Evolutionary conservation across 2,329 filamentous ascomycete species (phyloP), one percentile per base, ranked within the genome.

Genomic region (Aureobasidium sp.): DNA sequence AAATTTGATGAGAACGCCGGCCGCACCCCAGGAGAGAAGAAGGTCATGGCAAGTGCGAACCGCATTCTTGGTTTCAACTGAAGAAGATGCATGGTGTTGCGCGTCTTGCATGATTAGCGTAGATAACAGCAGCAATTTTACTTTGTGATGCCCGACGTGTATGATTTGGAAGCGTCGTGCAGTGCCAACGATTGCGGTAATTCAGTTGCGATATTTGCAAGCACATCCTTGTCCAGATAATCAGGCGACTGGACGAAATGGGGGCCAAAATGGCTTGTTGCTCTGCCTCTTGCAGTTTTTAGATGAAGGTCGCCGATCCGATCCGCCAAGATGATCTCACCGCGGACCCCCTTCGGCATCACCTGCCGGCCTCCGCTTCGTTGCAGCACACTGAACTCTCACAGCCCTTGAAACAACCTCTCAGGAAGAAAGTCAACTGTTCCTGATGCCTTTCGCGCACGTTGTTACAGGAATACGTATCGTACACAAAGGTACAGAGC

Each of bases 31-130:
- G 61, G 61, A 42, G 61, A 63, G 61, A 58, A 53, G 47, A 23
- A 59, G 48, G 61, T 63, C 27, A 46, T 63, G 53, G 32, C 37
- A 20, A 46, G 36, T 36, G 61, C 61, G 15, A 63, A 63, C 17
- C 42, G 53, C 23, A 59, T 59, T 32, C 47, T 63, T 20, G 61
- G 53, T 26, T 63, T 61, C 32, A 23, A 44, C 12, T 56, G 52
- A 56, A 12, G 9, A n/a, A 27, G 27, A 12, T 20, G 26, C 39
- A 44, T 34, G 9, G 27, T 44, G 39, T 56, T 44, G 39, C 52
- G 52, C 39, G 39, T 34, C 52, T 37, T 56, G 52, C 17, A 56
- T 56, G 13, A 13, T 29, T 41, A 12, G 51, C 23, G 51, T 29
- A 56, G 15, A 56, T 20, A 17, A 13, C 29, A 27, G 26, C 27